Percentiles rank a stretch among this genome's conserved stretches.
Conservation (phyloP, 805 yeast species). For the Myxozyma lipomycoides region DNA sequence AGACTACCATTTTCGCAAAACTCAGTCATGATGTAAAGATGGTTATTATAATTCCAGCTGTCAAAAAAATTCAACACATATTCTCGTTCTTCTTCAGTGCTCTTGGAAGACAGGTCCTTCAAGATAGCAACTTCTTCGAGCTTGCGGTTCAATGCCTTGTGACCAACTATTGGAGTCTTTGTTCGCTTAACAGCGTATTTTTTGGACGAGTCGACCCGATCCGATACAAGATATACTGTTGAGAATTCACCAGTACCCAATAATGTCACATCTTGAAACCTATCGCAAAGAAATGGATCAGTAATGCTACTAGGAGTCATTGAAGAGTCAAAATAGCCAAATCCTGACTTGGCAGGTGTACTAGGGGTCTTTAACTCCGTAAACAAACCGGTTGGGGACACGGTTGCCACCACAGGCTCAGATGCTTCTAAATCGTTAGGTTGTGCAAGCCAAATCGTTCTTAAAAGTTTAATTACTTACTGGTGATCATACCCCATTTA, state of each 20-base stretch:
- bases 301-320: conserved; percentile 6
- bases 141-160: conserved; percentile 57
- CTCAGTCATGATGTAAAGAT: conserved; percentile 88
- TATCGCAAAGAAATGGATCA: conserved; percentile 46
- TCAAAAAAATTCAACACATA: conserved; percentile 74
- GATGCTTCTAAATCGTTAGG: conserved; percentile 7
- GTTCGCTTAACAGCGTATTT: conserved; percentile 85
- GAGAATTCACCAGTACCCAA: conserved; percentile 90
- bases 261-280: conserved; percentile 61
- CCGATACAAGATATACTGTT: conserved; percentile 74
- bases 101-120: conserved; percentile 31
- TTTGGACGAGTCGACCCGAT: conserved; percentile 43
- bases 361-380: conserved; percentile 26
- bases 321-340: conserved; percentile 26
- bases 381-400: conserved; percentile 9
- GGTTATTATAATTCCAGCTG: conserved; percentile 73
- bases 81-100: conserved; percentile 63
- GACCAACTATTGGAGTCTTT: conserved; percentile 58
- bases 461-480: background rate
- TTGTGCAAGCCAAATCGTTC: background rate
- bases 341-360: conserved; percentile 29
- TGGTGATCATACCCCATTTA: background rate
- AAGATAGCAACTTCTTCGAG: conserved; percentile 71
- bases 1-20: conserved; percentile 92
- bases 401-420: conserved; percentile 1